Percentiles rank a stretch among this genome's conserved stretches.
phyloP scores from a whole-genome alignment of 257 asterid genomes.

The Galeopsis tetrahit region DNA sequence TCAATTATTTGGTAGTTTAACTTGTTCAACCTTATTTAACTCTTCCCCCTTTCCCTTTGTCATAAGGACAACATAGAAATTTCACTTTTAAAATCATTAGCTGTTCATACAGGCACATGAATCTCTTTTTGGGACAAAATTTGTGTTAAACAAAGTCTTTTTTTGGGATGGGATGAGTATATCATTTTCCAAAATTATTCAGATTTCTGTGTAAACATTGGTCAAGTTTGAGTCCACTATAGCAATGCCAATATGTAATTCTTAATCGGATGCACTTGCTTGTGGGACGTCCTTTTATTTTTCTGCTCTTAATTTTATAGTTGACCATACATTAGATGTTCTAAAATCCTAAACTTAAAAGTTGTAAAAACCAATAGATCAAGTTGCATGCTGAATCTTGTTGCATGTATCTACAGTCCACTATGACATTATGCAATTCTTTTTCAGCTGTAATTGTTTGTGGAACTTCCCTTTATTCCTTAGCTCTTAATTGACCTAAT shows the following conservation, averaged over 20 bases:
- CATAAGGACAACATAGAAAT: not conserved
- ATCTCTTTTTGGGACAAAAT: not conserved
- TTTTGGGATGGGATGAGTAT: not conserved
- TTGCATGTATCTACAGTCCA: not conserved
- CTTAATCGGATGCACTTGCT: not conserved
- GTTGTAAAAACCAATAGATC: not conserved
- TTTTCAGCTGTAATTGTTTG: constrained; percentile 3
- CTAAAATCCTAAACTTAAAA: not conserved
- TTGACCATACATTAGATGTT: constrained; percentile 1
- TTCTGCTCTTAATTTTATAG: not conserved
- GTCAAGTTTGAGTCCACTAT: constrained; percentile 18
- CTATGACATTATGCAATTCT: constrained; percentile 3
- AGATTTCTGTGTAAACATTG: constrained; percentile 2
- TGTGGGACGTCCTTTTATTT: constrained; percentile 1
- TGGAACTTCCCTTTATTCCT: constrained; percentile 19
- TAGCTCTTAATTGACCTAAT: not conserved
- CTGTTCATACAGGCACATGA: not conserved
- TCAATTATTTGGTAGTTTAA: not conserved
- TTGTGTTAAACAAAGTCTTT: not conserved
- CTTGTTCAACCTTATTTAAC: not conserved
- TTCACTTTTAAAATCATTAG: not conserved
- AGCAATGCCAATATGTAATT: not conserved
- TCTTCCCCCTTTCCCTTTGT: not conserved
- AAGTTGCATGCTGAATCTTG: not conserved
- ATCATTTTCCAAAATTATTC: not conserved